Base-by-base conservation (phyloP, 208 protist genomes). In the Leishmania gerbilli region DNA sequence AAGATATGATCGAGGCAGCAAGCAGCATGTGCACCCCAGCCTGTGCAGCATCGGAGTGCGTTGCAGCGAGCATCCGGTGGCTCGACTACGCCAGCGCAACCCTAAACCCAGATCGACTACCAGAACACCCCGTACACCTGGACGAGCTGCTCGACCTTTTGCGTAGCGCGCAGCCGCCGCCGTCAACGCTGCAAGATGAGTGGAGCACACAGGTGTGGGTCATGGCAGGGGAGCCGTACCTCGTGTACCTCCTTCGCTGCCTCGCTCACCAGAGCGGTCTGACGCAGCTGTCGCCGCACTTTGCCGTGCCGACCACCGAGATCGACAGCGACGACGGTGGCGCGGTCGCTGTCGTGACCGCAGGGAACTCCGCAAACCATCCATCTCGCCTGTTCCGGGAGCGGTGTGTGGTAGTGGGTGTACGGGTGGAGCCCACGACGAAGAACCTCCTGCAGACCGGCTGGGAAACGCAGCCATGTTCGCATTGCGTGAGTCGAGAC, bases 221-320 rank as follows among this genome's bases (percentile, higher is more conserved):
- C 17, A 79, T 89, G 75, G 85, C 85, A 27, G 89, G 83, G 13
- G 94, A 97, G 79, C 94, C 94, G 21, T 76, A 84, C 42, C 62
- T 76, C 19, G 86, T 95, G 62, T 92, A 95, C 85, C 83, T 90
- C 45, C 79, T 95, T 42, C 92, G 94, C 53, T 94, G 91, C 45
- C 87, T 97, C 19, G 88, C 90, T 13, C 84, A 71, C 58, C 78
- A 79, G 58, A 76, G 74, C 27, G 82, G 78, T 5, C 40, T 79
- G 47, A 86, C 82, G 1, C 74, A 75, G 2, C 82, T 86, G 42
- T 56, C 84, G 13, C 79, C 84, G 7, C 74, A 81, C 56, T 83
- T 81, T 65, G 71, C 45, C 9, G 67, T 79, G 21, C 17, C 34
- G 31, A 1, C 42, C 27, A 42, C 34, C 2, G 65, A 80, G 11